Percentiles rank a stretch among this genome's conserved stretches.
phyloP scores from a whole-genome alignment of 2,329 filamentous ascomycete species.

The Alternaria brassicae region DNA sequence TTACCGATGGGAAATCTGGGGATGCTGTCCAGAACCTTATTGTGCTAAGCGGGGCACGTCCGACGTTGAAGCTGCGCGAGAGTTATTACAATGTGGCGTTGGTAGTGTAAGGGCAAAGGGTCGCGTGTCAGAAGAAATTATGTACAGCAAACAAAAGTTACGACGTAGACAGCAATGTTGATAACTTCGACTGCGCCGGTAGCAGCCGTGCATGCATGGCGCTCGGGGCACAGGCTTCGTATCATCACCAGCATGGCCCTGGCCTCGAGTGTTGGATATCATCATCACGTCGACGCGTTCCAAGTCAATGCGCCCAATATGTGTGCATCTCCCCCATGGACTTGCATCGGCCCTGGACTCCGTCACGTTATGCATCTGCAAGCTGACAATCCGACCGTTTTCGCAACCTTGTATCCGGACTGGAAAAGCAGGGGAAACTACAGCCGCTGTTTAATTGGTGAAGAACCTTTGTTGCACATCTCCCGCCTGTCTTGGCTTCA shows the following conservation, averaged over 20 bases:
- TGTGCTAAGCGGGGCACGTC: constrained; percentile 19
- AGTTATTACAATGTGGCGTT: neutral
- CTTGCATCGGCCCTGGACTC: constrained; percentile 3
- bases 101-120: neutral
- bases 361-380: neutral
- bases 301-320: constrained; percentile 1
- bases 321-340: neutral
- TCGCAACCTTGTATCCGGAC: neutral
- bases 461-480: constrained; percentile 6
- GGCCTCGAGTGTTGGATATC: constrained; percentile 9
- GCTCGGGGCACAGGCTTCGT: constrained; percentile 21
- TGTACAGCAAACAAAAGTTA: constrained; percentile 13
- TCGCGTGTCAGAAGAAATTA: constrained; percentile 4
- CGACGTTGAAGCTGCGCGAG: neutral
- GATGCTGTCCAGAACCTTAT: constrained; percentile 12
- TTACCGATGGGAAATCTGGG: constrained; percentile 18
- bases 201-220: constrained; percentile 25
- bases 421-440: constrained; percentile 6
- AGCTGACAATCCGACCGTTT: neutral
- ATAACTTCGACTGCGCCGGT: constrained; percentile 11
- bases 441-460: constrained; percentile 5
- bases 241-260: constrained; percentile 15
- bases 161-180: constrained; percentile 7
- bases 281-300: constrained; percentile 6
- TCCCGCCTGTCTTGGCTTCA: constrained; percentile 10